These are phyloP conservation scores for Daedaleopsis nitida DNA, from an alignment of 768 basidiomycete genomes.

Conservation along the genomic window DNA sequence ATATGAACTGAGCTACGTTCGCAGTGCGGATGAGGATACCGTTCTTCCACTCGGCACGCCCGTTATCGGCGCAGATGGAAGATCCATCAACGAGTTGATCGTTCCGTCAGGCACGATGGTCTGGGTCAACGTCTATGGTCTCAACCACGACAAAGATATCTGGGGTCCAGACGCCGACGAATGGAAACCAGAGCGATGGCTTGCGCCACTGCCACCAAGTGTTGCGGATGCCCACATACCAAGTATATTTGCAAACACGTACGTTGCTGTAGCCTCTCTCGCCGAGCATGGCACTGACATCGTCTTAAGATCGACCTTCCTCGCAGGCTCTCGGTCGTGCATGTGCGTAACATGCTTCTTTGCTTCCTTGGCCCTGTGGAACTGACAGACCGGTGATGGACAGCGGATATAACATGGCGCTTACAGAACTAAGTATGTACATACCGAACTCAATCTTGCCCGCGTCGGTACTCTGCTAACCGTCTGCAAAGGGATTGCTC, in stretches of 20 bases:
- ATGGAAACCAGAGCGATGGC: slow-evolving; percentile 18
- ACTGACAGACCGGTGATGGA: background rate
- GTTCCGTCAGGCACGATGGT: slow-evolving; percentile 11
- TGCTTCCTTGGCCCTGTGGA: background rate
- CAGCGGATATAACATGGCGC: slow-evolving; percentile 13
- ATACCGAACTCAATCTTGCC: background rate
- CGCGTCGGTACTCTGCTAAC: background rate
- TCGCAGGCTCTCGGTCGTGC: slow-evolving; percentile 6
- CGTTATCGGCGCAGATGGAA: slow-evolving; percentile 1
- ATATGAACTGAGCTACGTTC: too few relatives aligned
- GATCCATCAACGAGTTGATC: slow-evolving; percentile 1
- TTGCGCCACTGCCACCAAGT: slow-evolving; percentile 5
- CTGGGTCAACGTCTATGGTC: slow-evolving; percentile 2
- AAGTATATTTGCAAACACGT: slow-evolving; percentile 5
- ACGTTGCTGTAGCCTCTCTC: background rate
- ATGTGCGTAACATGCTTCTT: background rate
- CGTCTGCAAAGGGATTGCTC: background rate
- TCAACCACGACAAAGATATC: slow-evolving; percentile 3
- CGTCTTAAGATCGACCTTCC: slow-evolving; percentile 3
- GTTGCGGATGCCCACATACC: slow-evolving; percentile 5
- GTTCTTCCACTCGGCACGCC: slow-evolving; percentile 9
- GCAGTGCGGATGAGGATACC: slow-evolving; percentile 2
- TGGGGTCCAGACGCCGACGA: slow-evolving; percentile 12
- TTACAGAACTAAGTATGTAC: slow-evolving; percentile 4
- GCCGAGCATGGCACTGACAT: background rate